These are phyloP conservation scores for Syzygium aromaticum DNA, from an alignment of 345 rosid species.

Conservation along the genomic window DNA sequence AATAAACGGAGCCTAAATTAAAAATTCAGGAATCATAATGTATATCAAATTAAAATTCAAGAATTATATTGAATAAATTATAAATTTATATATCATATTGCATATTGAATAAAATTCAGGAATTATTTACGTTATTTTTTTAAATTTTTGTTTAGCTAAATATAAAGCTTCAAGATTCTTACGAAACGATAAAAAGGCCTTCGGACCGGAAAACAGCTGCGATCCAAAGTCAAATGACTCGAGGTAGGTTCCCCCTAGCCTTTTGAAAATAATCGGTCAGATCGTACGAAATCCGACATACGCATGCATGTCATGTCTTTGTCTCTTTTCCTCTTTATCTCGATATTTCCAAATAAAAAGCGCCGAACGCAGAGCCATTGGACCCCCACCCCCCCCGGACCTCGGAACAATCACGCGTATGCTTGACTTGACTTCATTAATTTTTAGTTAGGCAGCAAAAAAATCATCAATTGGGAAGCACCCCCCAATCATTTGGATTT, in stretches of 20 bases:
- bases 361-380: background rate
- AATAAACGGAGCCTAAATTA: too few relatives aligned
- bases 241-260: background rate
- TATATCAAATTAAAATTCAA: too few relatives aligned
- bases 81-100: too few relatives aligned
- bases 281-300: background rate
- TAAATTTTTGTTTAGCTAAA: background rate
- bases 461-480: background rate
- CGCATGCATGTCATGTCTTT: background rate
- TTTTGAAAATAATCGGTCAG: background rate
- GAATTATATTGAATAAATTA: too few relatives aligned
- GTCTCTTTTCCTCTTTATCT: background rate
- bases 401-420: background rate
- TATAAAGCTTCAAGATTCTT: background rate
- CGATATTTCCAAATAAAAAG: background rate
- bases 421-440: background rate
- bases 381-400: background rate
- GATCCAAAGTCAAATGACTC: background rate
- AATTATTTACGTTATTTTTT: too few relatives aligned
- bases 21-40: too few relatives aligned
- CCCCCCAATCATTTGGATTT: background rate
- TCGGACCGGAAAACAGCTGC: background rate
- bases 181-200: background rate
- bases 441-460: background rate
- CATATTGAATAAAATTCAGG: rapidly evolving